Evolutionary conservation across 2,329 filamentous ascomycete species (phyloP).

Genomic region (Diaporthe longicolla): DNA sequence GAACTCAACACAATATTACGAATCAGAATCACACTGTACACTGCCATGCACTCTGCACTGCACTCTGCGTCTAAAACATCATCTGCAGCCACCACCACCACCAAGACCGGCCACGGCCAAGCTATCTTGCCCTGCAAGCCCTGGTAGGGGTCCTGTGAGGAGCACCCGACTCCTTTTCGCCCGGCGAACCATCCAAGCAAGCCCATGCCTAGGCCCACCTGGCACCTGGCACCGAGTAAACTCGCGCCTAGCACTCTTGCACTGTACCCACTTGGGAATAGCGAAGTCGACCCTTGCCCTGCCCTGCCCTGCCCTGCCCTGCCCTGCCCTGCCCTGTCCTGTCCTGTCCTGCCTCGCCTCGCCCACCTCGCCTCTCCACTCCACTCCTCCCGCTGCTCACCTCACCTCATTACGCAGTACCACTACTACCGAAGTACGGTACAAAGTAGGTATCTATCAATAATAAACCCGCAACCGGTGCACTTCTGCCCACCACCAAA

Average conservation of each 20-base stretch:
- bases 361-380: constrained; percentile 11
- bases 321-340: background rate
- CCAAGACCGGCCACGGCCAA: background rate
- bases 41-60: background rate
- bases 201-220: background rate
- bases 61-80: background rate
- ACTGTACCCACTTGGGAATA: background rate
- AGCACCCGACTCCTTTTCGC: constrained; percentile 30
- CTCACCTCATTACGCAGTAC: constrained; percentile 19
- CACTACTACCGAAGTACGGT: background rate
- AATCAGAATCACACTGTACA: constrained; percentile 19
- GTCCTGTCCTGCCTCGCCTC: background rate
- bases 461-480: constrained; percentile 36
- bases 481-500: constrained; percentile 32
- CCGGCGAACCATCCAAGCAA: constrained; percentile 5
- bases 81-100: background rate
- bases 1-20: constrained; percentile 30
- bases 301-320: background rate
- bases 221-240: background rate
- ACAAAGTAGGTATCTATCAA: constrained; percentile 19
- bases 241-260: background rate
- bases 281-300: background rate
- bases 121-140: background rate
- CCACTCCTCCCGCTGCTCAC: constrained; percentile 17
- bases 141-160: background rate